Conservation (phyloP, 1,139 yeast genomes). For the Yamadazyma diddensiae region DNA sequence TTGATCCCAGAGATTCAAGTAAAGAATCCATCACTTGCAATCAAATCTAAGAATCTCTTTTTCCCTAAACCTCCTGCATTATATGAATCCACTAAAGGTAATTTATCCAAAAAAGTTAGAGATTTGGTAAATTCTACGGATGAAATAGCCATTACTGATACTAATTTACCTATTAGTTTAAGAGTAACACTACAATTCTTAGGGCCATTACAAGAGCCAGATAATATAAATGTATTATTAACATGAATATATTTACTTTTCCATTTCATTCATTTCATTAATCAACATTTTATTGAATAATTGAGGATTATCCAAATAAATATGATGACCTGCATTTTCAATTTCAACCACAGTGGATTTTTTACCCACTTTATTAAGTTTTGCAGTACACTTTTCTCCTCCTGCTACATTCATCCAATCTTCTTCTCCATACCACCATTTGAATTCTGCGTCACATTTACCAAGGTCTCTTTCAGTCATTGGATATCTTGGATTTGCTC, state of each 20-base stretch:
- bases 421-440: slow-evolving; percentile 71
- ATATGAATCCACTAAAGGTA: slow-evolving; percentile 48
- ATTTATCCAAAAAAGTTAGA: slow-evolving; percentile 34
- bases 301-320: slow-evolving; percentile 59
- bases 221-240: slow-evolving; percentile 13
- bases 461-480: slow-evolving; percentile 49
- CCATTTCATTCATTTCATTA: slow-evolving; percentile 24
- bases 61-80: slow-evolving; percentile 51
- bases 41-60: slow-evolving; percentile 42
- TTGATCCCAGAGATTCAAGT: slow-evolving; percentile 38
- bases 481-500: slow-evolving; percentile 70
- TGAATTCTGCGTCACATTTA: slow-evolving; percentile 46
- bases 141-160: slow-evolving; percentile 58
- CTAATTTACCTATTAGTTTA: slow-evolving; percentile 47
- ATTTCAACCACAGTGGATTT: slow-evolving; percentile 44
- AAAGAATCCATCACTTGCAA: slow-evolving; percentile 50
- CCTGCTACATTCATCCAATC: slow-evolving; percentile 77
- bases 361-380: slow-evolving; percentile 19
- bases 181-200: slow-evolving; percentile 23
- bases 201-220: slow-evolving; percentile 21
- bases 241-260: slow-evolving; percentile 2
- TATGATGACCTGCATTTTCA: slow-evolving; percentile 65
- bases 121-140: slow-evolving; percentile 42
- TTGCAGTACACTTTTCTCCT: slow-evolving; percentile 42
- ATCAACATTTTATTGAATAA: slow-evolving; percentile 50